Base-by-base conservation (phyloP, 2,329 filamentous ascomycete genomes). In the Epichloe uncinata region DNA sequence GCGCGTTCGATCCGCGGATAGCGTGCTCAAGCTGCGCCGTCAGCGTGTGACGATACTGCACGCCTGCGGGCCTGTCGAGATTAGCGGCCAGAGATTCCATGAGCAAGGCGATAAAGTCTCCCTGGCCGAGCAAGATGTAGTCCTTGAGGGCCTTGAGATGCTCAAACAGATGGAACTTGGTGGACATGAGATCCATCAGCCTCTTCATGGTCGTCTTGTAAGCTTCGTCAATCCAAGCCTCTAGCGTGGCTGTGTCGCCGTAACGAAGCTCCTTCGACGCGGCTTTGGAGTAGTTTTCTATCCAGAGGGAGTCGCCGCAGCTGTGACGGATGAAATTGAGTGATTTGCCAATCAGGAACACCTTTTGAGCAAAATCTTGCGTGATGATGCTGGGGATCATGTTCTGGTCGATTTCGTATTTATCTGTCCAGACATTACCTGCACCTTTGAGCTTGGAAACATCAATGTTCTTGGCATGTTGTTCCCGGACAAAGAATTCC, bases 181-280 rank as follows among this genome's bases (percentile, higher is more conserved):
- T 83, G 48, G 85, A 86, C 91, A 98, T 96, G 49, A 98, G 78
- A 61, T 90, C 78, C 59, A 95, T 94, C 30, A 97, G 75, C 13
- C 91, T 85, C 50, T 88, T 88, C 91, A 98, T 98, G 5, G 94
- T 97, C 0, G 88, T 93, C 66, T 95, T 95, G 71, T 98, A 95
- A 2, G 94, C 93, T 59, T 96, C 87, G 58, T 96, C 93, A 58
- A 98, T 98, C 67, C 88, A 96, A 1, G 82, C 81, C 63, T 95
- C 90, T 0, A 98, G 76, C 1, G 85, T 94, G 0, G 87, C 87
- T 7, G 90, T 96, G 66, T 97, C 91, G 47, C 90, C 90, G 62
- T 98, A 97, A 45, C 81, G 80, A 35, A 98, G 75, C 66, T 95
- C 88, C 66, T 93, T 94, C 8, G 90, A 95, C 1, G 90, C 86